Evolutionary conservation across 768 basidiomycete species (phyloP).

Genomic region (Lactifluus subvellereus): DNA sequence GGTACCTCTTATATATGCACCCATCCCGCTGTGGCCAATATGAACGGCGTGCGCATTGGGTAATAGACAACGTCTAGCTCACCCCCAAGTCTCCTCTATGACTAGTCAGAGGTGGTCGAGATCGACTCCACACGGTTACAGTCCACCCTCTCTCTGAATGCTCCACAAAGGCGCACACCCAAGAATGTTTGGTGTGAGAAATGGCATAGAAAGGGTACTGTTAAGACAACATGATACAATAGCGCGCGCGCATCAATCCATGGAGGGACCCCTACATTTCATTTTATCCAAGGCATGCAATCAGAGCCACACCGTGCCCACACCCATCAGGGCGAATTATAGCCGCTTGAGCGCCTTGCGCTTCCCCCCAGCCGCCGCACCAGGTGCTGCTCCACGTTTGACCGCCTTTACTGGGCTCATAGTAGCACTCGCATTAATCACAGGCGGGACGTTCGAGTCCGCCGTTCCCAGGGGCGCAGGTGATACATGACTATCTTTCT

Average conservation of each 20-base stretch:
- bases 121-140: neutral
- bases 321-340: constrained; percentile 28
- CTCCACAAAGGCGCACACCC: neutral
- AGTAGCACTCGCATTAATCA: constrained; percentile 25
- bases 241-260: neutral
- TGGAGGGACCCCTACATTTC: neutral
- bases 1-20: too few relatives aligned
- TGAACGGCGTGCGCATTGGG: too few relatives aligned
- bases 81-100: too few relatives aligned
- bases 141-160: neutral
- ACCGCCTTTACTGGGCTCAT: constrained; percentile 51
- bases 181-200: neutral
- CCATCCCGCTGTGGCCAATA: too few relatives aligned
- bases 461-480: constrained; percentile 68
- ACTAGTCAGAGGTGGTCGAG: too few relatives aligned
- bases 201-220: constrained; percentile 5
- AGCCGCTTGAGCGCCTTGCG: constrained; percentile 81
- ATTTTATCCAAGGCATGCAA: neutral
- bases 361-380: constrained; percentile 58
- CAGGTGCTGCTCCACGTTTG: constrained; percentile 59
- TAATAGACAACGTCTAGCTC: too few relatives aligned
- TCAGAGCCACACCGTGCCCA: neutral
- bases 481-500: constrained; percentile 59
- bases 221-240: constrained; percentile 16
- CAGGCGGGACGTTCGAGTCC: constrained; percentile 53